Conservation (phyloP, 768 basidiomycete genomes). For the Phlebiopsis flavidoalba region DNA sequence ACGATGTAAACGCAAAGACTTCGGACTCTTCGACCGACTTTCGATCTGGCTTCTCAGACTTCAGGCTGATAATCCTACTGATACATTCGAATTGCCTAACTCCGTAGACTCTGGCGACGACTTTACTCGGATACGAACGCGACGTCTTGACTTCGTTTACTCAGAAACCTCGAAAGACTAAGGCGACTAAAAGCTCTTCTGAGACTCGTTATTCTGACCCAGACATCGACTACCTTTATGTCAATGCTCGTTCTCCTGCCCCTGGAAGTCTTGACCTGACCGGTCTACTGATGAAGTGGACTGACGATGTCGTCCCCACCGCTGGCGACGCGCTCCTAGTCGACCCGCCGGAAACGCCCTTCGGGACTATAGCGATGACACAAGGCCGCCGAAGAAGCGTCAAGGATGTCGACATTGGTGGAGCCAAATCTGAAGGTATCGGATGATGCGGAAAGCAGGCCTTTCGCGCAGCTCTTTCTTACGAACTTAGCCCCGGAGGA, state of each 20-base stretch:
- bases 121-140: slow-evolving; percentile 26
- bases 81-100: background rate
- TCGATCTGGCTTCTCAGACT: slow-evolving; percentile 44
- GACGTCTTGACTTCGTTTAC: slow-evolving; percentile 29
- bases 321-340: background rate
- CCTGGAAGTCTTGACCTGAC: background rate
- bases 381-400: background rate
- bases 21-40: slow-evolving; percentile 32
- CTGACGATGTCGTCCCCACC: background rate
- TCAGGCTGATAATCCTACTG: slow-evolving; percentile 24
- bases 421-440: background rate
- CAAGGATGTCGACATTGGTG: background rate
- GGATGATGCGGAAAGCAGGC: background rate
- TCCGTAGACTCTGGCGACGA: slow-evolving; percentile 30
- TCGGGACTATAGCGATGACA: background rate
- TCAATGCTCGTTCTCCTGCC: slow-evolving; percentile 24
- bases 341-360: background rate
- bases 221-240: slow-evolving; percentile 40
- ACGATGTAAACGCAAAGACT: slow-evolving; percentile 10
- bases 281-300: background rate
- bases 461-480: background rate
- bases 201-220: slow-evolving; percentile 36
- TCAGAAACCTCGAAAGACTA: background rate
- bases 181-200: slow-evolving; percentile 21
- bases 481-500: background rate